Percentiles rank a stretch among this genome's conserved stretches.
These are phyloP conservation scores for Panicum hallii DNA, from an alignment of 202 grass and related monocot genomes.

Conservation along the genomic window DNA sequence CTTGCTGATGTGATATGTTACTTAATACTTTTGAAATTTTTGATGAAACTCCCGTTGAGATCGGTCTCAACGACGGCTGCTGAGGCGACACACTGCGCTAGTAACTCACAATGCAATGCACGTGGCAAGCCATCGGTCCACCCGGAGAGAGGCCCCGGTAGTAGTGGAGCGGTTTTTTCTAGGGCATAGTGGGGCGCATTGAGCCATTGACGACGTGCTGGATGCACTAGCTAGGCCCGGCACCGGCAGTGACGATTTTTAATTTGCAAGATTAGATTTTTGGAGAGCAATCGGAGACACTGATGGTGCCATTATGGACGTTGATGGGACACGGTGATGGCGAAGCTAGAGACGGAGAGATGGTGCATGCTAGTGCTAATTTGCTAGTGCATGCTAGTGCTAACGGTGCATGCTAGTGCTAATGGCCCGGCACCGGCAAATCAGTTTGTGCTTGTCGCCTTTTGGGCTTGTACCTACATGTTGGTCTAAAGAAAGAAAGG, in stretches of 20 bases:
- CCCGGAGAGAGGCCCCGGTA: background rate
- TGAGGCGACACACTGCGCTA: no score
- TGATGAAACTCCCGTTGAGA: no score
- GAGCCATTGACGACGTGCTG: background rate
- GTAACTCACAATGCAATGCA: no score
- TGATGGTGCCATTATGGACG: background rate
- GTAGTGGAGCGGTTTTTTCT: background rate
- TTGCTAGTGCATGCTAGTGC: background rate
- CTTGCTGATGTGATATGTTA: no score
- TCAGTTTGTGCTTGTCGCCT: no score
- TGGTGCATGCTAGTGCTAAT: background rate
- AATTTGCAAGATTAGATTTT: background rate
- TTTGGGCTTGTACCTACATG: no score
- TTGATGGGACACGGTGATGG: background rate
- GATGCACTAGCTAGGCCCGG: background rate
- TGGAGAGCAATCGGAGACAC: background rate
- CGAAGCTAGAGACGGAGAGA: background rate
- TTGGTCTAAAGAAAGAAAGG: no score
- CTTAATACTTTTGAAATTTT: no score
- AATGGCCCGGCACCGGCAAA: no score
- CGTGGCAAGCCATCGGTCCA: background rate
- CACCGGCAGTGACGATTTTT: background rate
- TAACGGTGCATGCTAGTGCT: background rate
- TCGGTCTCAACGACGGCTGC: no score
- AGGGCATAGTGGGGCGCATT: no score